Base-by-base conservation (phyloP, 495 filamentous ascomycete species). In the Talaromyces trachyspermus region DNA sequence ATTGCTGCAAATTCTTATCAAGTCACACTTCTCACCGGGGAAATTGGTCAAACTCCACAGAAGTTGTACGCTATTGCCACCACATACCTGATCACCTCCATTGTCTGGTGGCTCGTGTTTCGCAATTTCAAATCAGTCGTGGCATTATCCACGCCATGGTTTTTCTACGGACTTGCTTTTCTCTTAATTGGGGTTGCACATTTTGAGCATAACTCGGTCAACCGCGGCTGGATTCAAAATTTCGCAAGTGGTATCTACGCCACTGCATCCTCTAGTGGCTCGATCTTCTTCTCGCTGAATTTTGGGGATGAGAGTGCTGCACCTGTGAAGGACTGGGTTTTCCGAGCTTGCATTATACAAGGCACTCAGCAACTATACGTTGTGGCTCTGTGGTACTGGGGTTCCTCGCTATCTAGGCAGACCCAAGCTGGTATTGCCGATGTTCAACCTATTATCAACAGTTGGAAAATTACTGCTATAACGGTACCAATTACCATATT, bases 1-100 rank as follows among this genome's bases (percentile, higher is more conserved):
- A 77, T 87, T 24, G 80, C 83, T 0, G 79, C 80, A 41, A 85
- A 83, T 62, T 84, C 79, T 1, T 87, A 86, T 57, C 83, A 87
- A 53, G 80, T 87, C 52, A 84, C 81, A 2, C 70, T 87, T 19
- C 69, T 87, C 10, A 79, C 78, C 0, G 83, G 83, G 14, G 74
- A 83, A 52, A 67, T 79, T 14, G 81, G 77, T 11, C 70, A 86
- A 54, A 74, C 74, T 0, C 75, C 81, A 4, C 64, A 70, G 18
- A 79, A 83, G 52, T 70, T 86, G 6, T 87, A 87, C 64, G 74
- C 77, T 36, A 77, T 85, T 14, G 80, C 81, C 0, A 75, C 68
- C 2, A 77, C 81, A 5, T 87, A 87, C 52, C 65, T 82, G 6
- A 66, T 69, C 26, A 74, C 75, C 2, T 84, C 81, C 5, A 62